A percentile compares a stretch with the other conserved stretches of the same genome.
Evolutionary conservation across 164 flowering plant species (phyloP).

Genomic region (Warburgia ugandensis): DNA sequence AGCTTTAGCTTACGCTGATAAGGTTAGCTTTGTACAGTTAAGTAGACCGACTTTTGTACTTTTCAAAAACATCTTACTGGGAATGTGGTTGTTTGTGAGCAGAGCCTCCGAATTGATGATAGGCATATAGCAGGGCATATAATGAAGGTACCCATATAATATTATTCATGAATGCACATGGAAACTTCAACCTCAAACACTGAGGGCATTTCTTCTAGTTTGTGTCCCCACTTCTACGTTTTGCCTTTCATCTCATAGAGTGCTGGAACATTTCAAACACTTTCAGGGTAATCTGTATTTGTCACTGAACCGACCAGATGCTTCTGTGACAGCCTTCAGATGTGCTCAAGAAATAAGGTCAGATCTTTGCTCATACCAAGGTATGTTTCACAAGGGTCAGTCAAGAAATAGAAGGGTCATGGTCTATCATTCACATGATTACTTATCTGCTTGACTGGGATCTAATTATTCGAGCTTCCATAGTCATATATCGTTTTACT

Average conservation of each 20-base stretch:
- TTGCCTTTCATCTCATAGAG: constrained; percentile 7
- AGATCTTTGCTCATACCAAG: constrained; percentile 98
- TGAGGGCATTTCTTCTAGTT: not conserved
- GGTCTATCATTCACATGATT: no score
- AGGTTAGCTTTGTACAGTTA: constrained; percentile 68
- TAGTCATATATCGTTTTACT: no score
- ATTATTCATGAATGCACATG: no score
- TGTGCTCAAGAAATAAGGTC: constrained; percentile 86
- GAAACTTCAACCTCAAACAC: no score
- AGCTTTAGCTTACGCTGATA: constrained; percentile 79
- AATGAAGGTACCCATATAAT: constrained; percentile 99
- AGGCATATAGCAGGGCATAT: constrained; percentile 81
- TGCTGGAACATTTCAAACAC: constrained; percentile 5
- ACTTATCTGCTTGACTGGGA: no score
- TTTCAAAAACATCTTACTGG: no score
- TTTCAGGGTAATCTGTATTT: constrained; percentile 73
- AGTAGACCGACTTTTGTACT: no score
- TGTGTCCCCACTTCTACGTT: no score
- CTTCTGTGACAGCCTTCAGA: constrained; percentile 79
- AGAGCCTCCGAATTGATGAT: constrained; percentile 86
- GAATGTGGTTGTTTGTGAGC: no score
- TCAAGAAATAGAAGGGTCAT: no score
- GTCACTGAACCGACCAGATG: constrained; percentile 73
- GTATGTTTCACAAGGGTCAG: no score
- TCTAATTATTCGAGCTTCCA: no score